Conservation (phyloP, 352 stramenopile genomes). For the Pythium brachiatum region DNA sequence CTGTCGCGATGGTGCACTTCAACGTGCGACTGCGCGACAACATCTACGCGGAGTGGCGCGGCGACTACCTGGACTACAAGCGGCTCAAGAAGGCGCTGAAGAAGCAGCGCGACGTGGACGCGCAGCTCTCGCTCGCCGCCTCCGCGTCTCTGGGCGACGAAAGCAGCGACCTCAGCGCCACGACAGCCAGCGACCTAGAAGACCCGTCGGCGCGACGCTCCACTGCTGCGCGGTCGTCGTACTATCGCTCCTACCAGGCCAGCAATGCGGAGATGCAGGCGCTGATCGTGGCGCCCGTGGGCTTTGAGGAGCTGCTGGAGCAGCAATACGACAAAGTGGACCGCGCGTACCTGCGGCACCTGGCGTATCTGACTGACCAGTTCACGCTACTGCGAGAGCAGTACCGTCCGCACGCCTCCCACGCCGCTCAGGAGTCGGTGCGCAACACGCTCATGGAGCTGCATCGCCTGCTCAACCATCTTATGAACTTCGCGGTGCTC, state of each 20-base stretch:
- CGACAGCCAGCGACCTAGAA: constrained; percentile 6
- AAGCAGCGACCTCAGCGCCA: constrained; percentile 9
- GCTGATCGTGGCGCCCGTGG: constrained; percentile 29
- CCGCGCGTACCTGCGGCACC: constrained; percentile 87
- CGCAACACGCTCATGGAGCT: constrained; percentile 93
- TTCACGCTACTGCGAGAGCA: constrained; percentile 81
- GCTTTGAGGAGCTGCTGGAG: constrained; percentile 85
- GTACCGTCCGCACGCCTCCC: constrained; percentile 53
- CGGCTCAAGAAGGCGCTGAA: constrained; percentile 84
- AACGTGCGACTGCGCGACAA: constrained; percentile 79
- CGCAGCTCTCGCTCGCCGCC: constrained; percentile 23
- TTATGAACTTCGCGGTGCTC: constrained; percentile 96
- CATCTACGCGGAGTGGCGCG: constrained; percentile 81
- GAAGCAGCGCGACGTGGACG: constrained; percentile 46
- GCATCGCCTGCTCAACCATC: constrained; percentile 90
- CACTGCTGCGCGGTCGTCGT: neutral
- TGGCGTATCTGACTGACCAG: constrained; percentile 77
- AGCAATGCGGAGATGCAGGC: constrained; percentile 32
- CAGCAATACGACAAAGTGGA: constrained; percentile 90
- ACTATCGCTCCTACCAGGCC: constrained; percentile 1
- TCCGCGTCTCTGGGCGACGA: constrained; percentile 1
- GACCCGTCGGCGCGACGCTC: neutral
- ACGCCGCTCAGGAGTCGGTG: constrained; percentile 85
- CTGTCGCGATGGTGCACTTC: constrained; percentile 68
- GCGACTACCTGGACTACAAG: constrained; percentile 90